These are phyloP conservation scores for Teunomyces gatunensis DNA, from an alignment of 805 yeast species.

Conservation along the genomic window DNA sequence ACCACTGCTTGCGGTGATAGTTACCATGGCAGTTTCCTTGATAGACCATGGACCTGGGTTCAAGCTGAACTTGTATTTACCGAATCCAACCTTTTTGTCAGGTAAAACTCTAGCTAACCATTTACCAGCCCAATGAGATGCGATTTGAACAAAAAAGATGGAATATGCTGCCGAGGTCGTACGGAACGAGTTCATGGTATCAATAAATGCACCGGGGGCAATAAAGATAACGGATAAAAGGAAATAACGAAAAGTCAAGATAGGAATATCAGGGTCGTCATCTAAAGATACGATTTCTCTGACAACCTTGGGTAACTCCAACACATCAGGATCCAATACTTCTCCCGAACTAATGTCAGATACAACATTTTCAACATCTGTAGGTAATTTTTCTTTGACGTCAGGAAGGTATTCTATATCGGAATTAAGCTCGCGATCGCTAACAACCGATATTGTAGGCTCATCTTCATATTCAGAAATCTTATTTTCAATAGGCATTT, in stretches of 20 bases:
- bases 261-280: slow-evolving; percentile 40
- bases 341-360: slow-evolving; percentile 4
- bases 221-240: slow-evolving; percentile 33
- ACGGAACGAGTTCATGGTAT: slow-evolving; percentile 40
- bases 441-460: background rate
- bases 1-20: slow-evolving; percentile 50
- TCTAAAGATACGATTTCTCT: slow-evolving; percentile 36
- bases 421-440: background rate
- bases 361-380: slow-evolving; percentile 7
- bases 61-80: slow-evolving; percentile 29
- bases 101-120: slow-evolving; percentile 46
- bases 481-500: background rate
- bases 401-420: slow-evolving; percentile 7
- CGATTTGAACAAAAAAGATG: slow-evolving; percentile 51
- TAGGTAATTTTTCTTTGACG: slow-evolving; percentile 5
- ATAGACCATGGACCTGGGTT: slow-evolving; percentile 59
- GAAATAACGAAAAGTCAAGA: slow-evolving; percentile 35
- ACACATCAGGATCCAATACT: slow-evolving; percentile 17
- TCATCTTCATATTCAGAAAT: background rate
- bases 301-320: slow-evolving; percentile 30
- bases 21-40: slow-evolving; percentile 52
- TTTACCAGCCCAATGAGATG: slow-evolving; percentile 46
- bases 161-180: slow-evolving; percentile 52
- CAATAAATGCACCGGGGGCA: slow-evolving; percentile 42
- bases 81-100: slow-evolving; percentile 14